phyloP scores from a whole-genome alignment of 1,139 yeast species.

The Yamadazyma atmosphaerica region DNA sequence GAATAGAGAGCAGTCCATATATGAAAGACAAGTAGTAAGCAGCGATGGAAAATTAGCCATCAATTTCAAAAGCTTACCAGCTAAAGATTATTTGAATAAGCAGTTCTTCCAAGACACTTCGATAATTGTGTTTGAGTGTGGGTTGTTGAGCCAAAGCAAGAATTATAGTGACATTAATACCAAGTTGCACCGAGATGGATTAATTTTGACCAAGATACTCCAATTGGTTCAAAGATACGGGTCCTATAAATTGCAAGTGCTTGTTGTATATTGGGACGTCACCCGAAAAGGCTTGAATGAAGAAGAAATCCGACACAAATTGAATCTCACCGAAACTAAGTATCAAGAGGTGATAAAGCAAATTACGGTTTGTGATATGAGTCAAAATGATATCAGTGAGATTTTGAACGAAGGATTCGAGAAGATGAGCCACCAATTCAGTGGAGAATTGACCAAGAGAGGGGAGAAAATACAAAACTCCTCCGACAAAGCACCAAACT shows the following conservation, averaged over 20 bases:
- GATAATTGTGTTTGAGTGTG: slow-evolving; percentile 49
- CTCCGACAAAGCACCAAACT: not conserved
- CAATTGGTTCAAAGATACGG: slow-evolving; percentile 38
- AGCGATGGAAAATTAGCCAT: slow-evolving; percentile 25
- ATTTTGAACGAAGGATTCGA: slow-evolving; percentile 26
- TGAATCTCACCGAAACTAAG: slow-evolving; percentile 17
- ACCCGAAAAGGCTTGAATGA: slow-evolving; percentile 19
- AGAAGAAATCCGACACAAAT: slow-evolving; percentile 18
- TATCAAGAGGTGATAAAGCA: slow-evolving; percentile 13
- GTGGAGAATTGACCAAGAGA: slow-evolving; percentile 31
- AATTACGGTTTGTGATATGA: slow-evolving; percentile 39
- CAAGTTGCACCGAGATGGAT: slow-evolving; percentile 37
- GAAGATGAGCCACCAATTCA: slow-evolving; percentile 24
- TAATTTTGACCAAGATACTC: slow-evolving; percentile 38
- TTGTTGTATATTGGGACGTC: slow-evolving; percentile 42
- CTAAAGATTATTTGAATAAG: slow-evolving; percentile 31
- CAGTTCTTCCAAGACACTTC: slow-evolving; percentile 38
- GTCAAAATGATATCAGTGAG: slow-evolving; percentile 27
- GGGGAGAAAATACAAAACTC: slow-evolving; percentile 21
- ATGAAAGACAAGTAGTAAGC: slow-evolving; percentile 22
- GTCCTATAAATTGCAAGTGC: slow-evolving; percentile 33
- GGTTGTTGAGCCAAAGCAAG: slow-evolving; percentile 25
- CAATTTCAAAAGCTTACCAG: slow-evolving; percentile 39
- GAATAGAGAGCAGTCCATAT: slow-evolving; percentile 26
- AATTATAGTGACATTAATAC: slow-evolving; percentile 19